Evolutionary conservation across 257 asterid species (phyloP), one percentile per base, ranked within the genome.

Genomic region (Jaltomata sinuosa): DNA sequence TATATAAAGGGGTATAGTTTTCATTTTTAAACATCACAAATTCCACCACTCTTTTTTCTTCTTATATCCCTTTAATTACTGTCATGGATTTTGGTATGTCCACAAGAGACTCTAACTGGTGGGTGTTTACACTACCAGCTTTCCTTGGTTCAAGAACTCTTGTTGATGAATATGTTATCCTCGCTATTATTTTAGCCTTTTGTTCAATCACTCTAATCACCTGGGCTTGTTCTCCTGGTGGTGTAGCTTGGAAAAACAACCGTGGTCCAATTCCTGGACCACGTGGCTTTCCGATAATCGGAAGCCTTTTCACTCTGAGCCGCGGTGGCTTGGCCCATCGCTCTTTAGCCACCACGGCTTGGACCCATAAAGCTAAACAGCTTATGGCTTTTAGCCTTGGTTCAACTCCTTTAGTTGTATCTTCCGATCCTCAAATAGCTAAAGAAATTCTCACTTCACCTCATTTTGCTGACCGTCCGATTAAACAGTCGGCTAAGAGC

Each of bases 371-470:
- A 9, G 89, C 91, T 1, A 84, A 61, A 14, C 83, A 89, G 49
- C 89, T 92, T 55, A 89, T 92, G 94, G 94, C 93, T 49, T 87
- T 92, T 40, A 92, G 94, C 87, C 69, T 92, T 36, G 95, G 95
- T 21, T 86, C 93, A 4, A 92, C 94, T 9, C 88, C 93, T 0
- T 79, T 29, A 3, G 92, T 92, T 2, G 91, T 92, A 81, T 83
- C 93, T 64, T 88, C 89, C 0, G 88, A 91, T 18, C 89, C 92
- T 7, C 69, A 83, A 14, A 74, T 84, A 8, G 95, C 95, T 19
- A 89, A 91, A 8, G 94, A 91, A 68, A 92, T 92, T 15, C 42
- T 92, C 83, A 86, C 93, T 0, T 92, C 94, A 0, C 92, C 91
- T 1, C 91, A 89, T 64, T 92, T 92, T 1, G 91, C 94, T 21